These are phyloP conservation scores for Blumeriella jaapii DNA, from an alignment of 2,329 filamentous ascomycete species.

Conservation along the genomic window DNA sequence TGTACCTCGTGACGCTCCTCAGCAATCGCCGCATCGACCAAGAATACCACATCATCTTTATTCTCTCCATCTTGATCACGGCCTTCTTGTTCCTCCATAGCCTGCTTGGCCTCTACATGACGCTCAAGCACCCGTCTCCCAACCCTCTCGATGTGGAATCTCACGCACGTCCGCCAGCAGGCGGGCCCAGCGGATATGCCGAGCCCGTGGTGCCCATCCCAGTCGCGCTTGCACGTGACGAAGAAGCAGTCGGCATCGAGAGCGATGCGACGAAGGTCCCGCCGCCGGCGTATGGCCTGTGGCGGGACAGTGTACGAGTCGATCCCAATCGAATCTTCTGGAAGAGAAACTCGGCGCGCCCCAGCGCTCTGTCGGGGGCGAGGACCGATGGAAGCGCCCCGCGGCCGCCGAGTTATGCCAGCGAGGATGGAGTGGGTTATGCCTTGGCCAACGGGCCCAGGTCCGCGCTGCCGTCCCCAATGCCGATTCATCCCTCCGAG, in stretches of 20 bases:
- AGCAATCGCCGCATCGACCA: constrained; percentile 50
- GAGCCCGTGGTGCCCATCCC: constrained; percentile 63
- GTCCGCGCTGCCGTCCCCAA: constrained; percentile 39
- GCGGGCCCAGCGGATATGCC: constrained; percentile 51
- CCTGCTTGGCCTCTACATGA: constrained; percentile 60
- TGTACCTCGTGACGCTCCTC: constrained; percentile 56
- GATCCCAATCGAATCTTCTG: constrained; percentile 75
- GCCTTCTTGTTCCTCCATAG: constrained; percentile 74
- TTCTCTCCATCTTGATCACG: constrained; percentile 63
- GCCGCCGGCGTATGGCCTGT: constrained; percentile 77
- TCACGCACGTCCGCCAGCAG: constrained; percentile 34
- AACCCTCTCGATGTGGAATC: constrained; percentile 25
- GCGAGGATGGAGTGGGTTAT: constrained; percentile 64
- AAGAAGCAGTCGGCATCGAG: constrained; percentile 50
- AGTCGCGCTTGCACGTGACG: constrained; percentile 63
- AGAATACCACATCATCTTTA: constrained; percentile 69
- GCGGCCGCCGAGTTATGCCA: constrained; percentile 64
- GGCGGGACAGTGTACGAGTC: constrained; percentile 71
- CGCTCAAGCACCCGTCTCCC: constrained; percentile 36
- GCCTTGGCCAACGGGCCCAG: constrained; percentile 55
- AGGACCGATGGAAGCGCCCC: constrained; percentile 22
- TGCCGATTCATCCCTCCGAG: constrained; percentile 40
- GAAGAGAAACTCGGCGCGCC: constrained; percentile 44
- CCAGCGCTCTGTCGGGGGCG: constrained; percentile 5
- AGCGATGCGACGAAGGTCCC: constrained; percentile 45